Conservation (phyloP, 176 grass and related monocot species). For the Cenchrus purpureus region DNA sequence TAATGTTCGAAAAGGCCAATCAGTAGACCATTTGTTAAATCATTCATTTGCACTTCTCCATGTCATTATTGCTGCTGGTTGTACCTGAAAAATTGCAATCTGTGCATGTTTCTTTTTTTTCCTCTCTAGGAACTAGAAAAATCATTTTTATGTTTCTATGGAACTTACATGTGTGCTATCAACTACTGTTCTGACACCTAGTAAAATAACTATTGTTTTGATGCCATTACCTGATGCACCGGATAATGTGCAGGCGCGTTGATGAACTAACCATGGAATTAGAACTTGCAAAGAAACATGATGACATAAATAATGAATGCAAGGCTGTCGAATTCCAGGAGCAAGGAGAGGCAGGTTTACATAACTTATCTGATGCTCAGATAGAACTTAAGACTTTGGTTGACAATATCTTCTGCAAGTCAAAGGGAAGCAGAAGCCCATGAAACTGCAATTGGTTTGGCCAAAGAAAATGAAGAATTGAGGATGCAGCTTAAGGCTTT, state of each 20-base stretch:
- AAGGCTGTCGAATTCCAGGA: slow-evolving; percentile 42
- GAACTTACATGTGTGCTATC: neutral
- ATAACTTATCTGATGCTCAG: slow-evolving; percentile 63
- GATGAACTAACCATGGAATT: slow-evolving; percentile 67
- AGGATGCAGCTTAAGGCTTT: slow-evolving; percentile 59
- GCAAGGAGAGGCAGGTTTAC: slow-evolving; percentile 26
- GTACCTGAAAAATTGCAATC: neutral
- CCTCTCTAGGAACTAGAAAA: neutral
- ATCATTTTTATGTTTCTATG: neutral
- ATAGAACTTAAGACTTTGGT: slow-evolving; percentile 92
- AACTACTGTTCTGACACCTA: neutral
- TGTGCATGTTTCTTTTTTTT: neutral
- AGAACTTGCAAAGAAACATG: slow-evolving; percentile 51
- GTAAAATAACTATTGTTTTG: too few relatives aligned
- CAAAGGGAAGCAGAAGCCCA: slow-evolving; percentile 96
- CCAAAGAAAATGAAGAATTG: slow-evolving; percentile 91
- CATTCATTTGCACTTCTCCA: neutral
- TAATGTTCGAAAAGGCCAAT: neutral
- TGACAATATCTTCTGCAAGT: slow-evolving; percentile 91
- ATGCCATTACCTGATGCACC: neutral
- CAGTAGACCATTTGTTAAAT: neutral
- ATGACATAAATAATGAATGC: slow-evolving; percentile 27
- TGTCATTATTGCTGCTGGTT: neutral
- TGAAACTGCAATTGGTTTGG: slow-evolving; percentile 85
- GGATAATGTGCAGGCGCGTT: slow-evolving; percentile 61